Evolutionary conservation across 2,329 filamentous ascomycete genomes (phyloP).

Genomic region (Phaeosphaeria sp.): DNA sequence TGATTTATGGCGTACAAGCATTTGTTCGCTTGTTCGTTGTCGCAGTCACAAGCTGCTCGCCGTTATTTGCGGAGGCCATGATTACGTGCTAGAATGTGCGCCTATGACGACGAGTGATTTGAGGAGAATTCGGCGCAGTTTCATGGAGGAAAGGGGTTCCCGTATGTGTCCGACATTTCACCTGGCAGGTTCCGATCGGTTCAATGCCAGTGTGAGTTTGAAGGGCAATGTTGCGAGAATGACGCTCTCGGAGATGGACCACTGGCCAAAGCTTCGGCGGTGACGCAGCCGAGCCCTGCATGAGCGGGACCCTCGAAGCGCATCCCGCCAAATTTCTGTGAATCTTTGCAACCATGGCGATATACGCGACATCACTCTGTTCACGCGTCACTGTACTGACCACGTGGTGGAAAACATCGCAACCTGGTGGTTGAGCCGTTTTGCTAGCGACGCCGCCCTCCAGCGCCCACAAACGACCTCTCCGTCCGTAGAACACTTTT

Average conservation of each 20-base stretch:
- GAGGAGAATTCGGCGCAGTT: too few relatives aligned
- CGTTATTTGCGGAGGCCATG: constrained; percentile 11
- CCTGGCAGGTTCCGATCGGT: too few relatives aligned
- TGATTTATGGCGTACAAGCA: constrained; percentile 40
- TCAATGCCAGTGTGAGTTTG: background rate
- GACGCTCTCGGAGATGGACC: background rate
- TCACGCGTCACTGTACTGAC: background rate
- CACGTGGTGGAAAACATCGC: background rate
- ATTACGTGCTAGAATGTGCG: background rate
- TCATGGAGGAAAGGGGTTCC: background rate
- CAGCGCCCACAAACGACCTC: constrained; percentile 14
- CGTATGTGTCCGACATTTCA: background rate
- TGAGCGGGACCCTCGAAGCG: constrained; percentile 20
- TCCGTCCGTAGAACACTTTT: background rate
- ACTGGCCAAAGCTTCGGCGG: constrained; percentile 3
- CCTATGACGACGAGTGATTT: background rate
- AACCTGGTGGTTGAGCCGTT: constrained; percentile 22
- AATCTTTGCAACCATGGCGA: constrained; percentile 1
- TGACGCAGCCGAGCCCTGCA: constrained; percentile 16
- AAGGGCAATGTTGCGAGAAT: background rate
- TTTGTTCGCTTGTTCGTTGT: constrained; percentile 40
- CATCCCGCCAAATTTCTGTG: background rate
- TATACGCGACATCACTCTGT: background rate
- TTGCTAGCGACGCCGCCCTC: constrained; percentile 23
- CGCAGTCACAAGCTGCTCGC: background rate